Conservation (phyloP, 495 filamentous ascomycete species). For the Daldinia grandis region DNA sequence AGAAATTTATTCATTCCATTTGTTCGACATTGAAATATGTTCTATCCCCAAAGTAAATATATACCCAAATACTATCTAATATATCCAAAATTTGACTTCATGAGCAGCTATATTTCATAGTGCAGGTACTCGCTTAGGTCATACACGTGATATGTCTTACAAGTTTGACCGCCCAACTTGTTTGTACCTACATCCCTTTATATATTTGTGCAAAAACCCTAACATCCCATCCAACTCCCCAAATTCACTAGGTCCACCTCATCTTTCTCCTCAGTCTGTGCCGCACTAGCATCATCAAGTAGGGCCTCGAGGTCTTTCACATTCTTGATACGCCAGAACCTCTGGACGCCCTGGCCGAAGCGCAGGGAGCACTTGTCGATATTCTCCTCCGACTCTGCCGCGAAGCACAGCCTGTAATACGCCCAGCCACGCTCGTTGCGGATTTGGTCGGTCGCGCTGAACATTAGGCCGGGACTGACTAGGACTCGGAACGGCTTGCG, state of each 20-base stretch:
- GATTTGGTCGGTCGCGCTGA: conserved; percentile 69
- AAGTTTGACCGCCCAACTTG: neutral
- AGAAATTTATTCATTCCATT: neutral
- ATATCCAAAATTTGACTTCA: neutral
- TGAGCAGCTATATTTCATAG: neutral
- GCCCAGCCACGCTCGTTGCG: conserved; percentile 63
- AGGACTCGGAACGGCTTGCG: conserved; percentile 72
- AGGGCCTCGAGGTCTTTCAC: conserved; percentile 68
- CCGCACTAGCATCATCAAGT: conserved; percentile 37
- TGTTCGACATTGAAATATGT: neutral
- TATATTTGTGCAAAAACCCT: neutral
- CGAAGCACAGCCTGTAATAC: conserved; percentile 85
- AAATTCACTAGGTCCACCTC: conserved; percentile 34
- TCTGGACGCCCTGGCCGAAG: conserved; percentile 71
- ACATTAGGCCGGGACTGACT: conserved; percentile 73
- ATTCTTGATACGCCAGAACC: conserved; percentile 78
- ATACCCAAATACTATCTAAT: neutral
- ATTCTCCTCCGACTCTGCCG: conserved; percentile 76
- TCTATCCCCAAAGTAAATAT: neutral
- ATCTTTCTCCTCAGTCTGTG: conserved; percentile 8
- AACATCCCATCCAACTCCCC: conserved; percentile 41
- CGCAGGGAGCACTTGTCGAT: conserved; percentile 65
- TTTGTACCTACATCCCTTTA: neutral
- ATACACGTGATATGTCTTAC: neutral
- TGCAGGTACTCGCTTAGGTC: neutral